Conservation (phyloP, 805 yeast genomes). For the Starmerella kuoi region DNA sequence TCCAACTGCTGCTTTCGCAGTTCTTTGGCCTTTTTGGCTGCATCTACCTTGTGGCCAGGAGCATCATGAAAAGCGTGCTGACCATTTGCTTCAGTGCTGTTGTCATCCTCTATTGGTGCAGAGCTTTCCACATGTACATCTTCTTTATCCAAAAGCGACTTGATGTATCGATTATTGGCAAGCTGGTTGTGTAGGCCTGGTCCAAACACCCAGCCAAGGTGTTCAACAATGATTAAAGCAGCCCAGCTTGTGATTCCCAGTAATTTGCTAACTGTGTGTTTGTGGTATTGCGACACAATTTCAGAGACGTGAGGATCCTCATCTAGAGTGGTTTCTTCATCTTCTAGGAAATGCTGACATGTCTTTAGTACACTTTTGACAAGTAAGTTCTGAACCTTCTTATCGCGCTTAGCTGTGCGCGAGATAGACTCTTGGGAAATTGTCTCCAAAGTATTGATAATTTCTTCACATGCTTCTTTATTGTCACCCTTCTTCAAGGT, state of each 20-base stretch:
- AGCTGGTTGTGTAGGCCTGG: slow-evolving; percentile 29
- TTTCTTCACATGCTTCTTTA: slow-evolving; percentile 30
- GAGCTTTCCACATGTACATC: slow-evolving; percentile 16
- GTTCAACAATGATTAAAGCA: slow-evolving; percentile 27
- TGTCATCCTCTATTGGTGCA: slow-evolving; percentile 3
- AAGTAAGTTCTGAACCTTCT: slow-evolving; percentile 42
- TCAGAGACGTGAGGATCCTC: slow-evolving; percentile 19
- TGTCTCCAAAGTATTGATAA: slow-evolving; percentile 29
- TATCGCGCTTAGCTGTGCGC: slow-evolving; percentile 49
- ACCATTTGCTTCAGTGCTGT: background rate
- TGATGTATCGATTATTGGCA: slow-evolving; percentile 27
- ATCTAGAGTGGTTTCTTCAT: background rate
- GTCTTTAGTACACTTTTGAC: slow-evolving; percentile 46
- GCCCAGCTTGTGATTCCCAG: slow-evolving; percentile 28
- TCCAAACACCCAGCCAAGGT: slow-evolving; percentile 30
- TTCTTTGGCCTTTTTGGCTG: slow-evolving; percentile 9
- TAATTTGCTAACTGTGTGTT: slow-evolving; percentile 15
- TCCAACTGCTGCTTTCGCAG: slow-evolving; percentile 16
- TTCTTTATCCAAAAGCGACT: slow-evolving; percentile 18
- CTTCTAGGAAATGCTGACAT: slow-evolving; percentile 33
- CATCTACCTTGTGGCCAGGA: slow-evolving; percentile 1
- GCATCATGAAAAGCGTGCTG: background rate
- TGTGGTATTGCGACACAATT: slow-evolving; percentile 15
- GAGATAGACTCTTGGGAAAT: slow-evolving; percentile 44
- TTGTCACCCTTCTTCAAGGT: slow-evolving; percentile 20